Conservation (phyloP, 1,139 yeast species). For the Geotrichum aggregatum region DNA sequence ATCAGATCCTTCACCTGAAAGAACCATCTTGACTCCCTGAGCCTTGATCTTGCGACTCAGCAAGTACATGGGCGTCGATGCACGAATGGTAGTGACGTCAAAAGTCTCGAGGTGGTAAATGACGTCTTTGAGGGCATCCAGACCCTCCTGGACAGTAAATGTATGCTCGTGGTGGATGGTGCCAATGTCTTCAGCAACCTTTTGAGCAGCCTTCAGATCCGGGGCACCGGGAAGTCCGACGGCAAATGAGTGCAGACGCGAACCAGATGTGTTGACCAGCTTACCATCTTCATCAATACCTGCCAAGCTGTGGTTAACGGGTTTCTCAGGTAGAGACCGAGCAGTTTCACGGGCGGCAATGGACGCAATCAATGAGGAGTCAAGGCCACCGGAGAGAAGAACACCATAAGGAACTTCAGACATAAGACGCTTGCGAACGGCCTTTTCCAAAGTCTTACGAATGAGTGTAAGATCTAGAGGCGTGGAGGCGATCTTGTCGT, state of each 20-base stretch:
- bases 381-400: constrained; percentile 91
- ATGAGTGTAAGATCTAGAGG: constrained; percentile 68
- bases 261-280: constrained; percentile 70
- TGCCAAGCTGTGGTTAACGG: constrained; percentile 55
- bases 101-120: constrained; percentile 94
- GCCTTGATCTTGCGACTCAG: constrained; percentile 96
- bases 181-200: constrained; percentile 89
- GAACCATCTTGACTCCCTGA: constrained; percentile 98
- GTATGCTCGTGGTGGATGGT: constrained; percentile 97
- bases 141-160: constrained; percentile 91
- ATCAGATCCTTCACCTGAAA: constrained; percentile 98
- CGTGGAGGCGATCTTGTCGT: constrained; percentile 60
- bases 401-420: constrained; percentile 99
- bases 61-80: constrained; percentile 98
- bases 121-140: constrained; percentile 92
- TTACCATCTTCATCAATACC: constrained; percentile 90
- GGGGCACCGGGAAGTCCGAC: constrained; percentile 98
- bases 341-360: constrained; percentile 95
- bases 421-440: constrained; percentile 98
- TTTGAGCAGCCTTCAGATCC: constrained; percentile 91
- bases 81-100: constrained; percentile 97
- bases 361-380: constrained; percentile 91
- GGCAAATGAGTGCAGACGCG: constrained; percentile 91
- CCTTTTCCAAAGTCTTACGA: constrained; percentile 80
- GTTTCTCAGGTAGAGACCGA: constrained; percentile 58